These are phyloP conservation scores for Liriodendron chinense DNA, from an alignment of 164 flowering plant genomes.

Conservation along the genomic window DNA sequence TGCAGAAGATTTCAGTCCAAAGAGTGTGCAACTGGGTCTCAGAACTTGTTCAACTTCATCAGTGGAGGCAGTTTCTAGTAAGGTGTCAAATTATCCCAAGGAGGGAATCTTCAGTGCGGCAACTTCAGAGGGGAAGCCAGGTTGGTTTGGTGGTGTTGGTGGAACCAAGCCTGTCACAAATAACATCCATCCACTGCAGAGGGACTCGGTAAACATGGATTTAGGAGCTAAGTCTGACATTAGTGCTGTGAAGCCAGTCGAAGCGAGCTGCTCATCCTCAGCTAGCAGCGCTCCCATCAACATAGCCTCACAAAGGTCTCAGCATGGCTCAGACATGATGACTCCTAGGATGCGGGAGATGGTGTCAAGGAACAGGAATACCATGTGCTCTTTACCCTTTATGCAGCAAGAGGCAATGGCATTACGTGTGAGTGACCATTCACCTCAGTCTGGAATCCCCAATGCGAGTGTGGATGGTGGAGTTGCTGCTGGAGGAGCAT, in stretches of 20 bases:
- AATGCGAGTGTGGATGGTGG: constrained; percentile 22
- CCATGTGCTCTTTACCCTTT: constrained; percentile 30
- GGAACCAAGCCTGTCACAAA: constrained; percentile 15
- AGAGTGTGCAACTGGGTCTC: constrained; percentile 10
- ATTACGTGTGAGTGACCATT: not conserved
- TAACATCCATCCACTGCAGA: constrained; percentile 21
- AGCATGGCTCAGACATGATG: constrained; percentile 29
- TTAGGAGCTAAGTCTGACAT: constrained; percentile 22
- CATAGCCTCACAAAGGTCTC: constrained; percentile 26
- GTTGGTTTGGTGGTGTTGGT: constrained; percentile 21
- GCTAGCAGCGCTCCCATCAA: constrained; percentile 24
- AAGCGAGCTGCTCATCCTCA: constrained; percentile 36
- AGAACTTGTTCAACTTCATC: constrained; percentile 8
- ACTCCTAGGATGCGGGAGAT: constrained; percentile 36
- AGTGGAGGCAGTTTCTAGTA: constrained; percentile 5
- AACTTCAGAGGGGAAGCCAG: constrained; percentile 30
- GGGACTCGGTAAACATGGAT: constrained; percentile 17
- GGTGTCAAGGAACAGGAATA: constrained; percentile 29
- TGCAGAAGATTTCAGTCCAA: not conserved
- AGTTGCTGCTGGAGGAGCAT: constrained; percentile 24
- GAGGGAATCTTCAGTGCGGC: constrained; percentile 25
- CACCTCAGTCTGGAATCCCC: not conserved
- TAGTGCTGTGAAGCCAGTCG: constrained; percentile 38
- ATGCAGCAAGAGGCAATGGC: constrained; percentile 28
- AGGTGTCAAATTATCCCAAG: constrained; percentile 22